Evolutionary conservation across 2,329 filamentous ascomycete genomes (phyloP).

Genomic region (Talaromyces sp.): DNA sequence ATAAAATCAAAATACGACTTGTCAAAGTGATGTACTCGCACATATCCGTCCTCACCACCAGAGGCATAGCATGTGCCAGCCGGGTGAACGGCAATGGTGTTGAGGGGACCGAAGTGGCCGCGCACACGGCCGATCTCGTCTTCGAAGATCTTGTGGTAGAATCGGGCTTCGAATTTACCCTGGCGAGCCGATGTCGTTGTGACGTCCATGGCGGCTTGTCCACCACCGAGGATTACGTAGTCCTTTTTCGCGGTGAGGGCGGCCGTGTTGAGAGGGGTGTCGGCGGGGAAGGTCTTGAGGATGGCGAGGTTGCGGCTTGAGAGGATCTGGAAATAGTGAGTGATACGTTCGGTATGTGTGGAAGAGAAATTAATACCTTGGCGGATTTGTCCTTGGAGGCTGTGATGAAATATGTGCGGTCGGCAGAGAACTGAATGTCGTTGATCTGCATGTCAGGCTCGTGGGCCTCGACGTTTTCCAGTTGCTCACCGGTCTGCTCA

Average conservation of each 20-base stretch:
- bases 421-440: conserved; percentile 89
- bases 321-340: conserved; percentile 55
- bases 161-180: conserved; percentile 98
- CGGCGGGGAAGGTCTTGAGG: conserved; percentile 85
- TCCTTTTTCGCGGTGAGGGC: conserved; percentile 93
- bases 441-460: conserved; percentile 78
- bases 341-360: conserved; percentile 14
- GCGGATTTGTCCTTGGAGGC: conserved; percentile 96
- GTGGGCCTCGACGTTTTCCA: conserved; percentile 78
- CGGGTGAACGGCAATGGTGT: conserved; percentile 92
- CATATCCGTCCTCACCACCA: conserved; percentile 97
- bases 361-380: conserved; percentile 52
- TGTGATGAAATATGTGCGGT: conserved; percentile 97
- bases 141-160: conserved; percentile 99
- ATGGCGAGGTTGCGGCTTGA: conserved; percentile 81
- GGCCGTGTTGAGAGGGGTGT: conserved; percentile 95
- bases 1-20: conserved; percentile 98
- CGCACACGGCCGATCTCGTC: conserved; percentile 96
- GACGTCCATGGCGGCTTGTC: conserved; percentile 98
- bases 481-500: conserved; percentile 66
- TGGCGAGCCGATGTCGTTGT: conserved; percentile 89
- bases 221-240: conserved; percentile 95
- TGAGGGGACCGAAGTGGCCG: conserved; percentile 93
- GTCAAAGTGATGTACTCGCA: conserved; percentile 97
- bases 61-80: conserved; percentile 88